Base-by-base conservation (phyloP, 192 early-diverging fungal species). In the Mortierella antarctica region DNA sequence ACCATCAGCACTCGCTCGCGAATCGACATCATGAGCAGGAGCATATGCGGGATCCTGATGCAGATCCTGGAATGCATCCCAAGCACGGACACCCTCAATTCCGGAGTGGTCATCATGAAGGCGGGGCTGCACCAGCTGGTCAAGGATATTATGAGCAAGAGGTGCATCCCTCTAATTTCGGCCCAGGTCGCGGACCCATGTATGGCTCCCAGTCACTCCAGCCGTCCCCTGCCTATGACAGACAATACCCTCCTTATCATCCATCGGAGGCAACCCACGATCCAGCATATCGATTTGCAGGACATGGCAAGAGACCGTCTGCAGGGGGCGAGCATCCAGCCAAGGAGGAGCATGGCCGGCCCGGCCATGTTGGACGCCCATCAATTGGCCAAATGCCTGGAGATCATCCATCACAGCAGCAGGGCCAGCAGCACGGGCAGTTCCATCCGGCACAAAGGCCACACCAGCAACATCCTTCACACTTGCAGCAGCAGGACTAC, bases 61-160 rank as follows among this genome's bases (percentile, higher is more conserved):
- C 60, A 11, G 45, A 12, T 2, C 61, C 57, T 18, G 67, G 60
- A 31, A 31, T 31, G 1, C 18, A 54, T 45, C 61, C 63, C 46
- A 76, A 67, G 23, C 74, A 68, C 15, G 14, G 52, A 14, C 67
- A 65, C 44, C 50, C 20, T 15, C 65, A 67, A 11, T 67, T 51
- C 20, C 74, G 74, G 18, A 44, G 13, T 20, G 45, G 40, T 42
- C 74, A 76, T 56, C 66, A 57, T 12, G 67, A 76, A 9, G 47
- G 47, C 6, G 46, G 20, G 15, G 31, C 61, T 7, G 60, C 41
- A 6, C 46, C 47, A 11, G 54, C 65, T 21, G 5, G 15, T 21
- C 77, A 51, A 42, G 53, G 49, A 6, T 68, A 63, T 40, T 72
- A 80, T 46, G 77, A 80, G 45, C 77, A 62, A 15, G 77, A 80